Percentiles rank a stretch among this genome's conserved stretches.
Conservation (phyloP, 2,329 filamentous ascomycete genomes). For the Colletotrichum lini region DNA sequence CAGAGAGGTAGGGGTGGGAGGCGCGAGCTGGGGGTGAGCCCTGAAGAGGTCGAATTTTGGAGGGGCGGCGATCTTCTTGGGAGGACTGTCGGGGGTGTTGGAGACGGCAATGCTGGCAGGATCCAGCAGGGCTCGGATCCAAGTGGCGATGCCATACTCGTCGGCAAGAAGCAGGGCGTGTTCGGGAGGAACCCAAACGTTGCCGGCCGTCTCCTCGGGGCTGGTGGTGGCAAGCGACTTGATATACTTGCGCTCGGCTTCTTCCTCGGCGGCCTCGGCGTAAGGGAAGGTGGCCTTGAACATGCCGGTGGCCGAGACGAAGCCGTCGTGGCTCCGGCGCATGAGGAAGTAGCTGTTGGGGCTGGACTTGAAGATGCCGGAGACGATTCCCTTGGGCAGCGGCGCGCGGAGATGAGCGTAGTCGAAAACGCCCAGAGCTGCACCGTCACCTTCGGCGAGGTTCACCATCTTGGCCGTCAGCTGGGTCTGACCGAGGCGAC, state of each 20-base stretch:
- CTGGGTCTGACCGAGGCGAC: constrained; percentile 93
- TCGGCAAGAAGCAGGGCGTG: constrained; percentile 85
- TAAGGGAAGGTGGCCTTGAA: constrained; percentile 92
- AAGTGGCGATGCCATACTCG: constrained; percentile 87
- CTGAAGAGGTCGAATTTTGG: constrained; percentile 79
- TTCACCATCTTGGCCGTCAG: constrained; percentile 86
- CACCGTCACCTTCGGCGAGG: constrained; percentile 79
- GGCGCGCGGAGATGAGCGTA: constrained; percentile 96
- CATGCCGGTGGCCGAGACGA: constrained; percentile 89
- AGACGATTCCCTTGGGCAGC: constrained; percentile 89
- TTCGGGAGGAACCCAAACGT: constrained; percentile 93
- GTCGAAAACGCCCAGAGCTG: constrained; percentile 88
- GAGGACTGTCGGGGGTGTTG: constrained; percentile 74
- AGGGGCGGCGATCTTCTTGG: constrained; percentile 84
- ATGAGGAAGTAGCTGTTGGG: constrained; percentile 98
- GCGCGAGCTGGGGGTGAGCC: constrained; percentile 59
- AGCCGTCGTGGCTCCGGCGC: constrained; percentile 89
- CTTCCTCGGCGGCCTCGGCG: constrained; percentile 79
- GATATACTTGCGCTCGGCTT: constrained; percentile 84
- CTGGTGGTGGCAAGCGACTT: constrained; percentile 87
- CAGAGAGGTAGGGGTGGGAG: constrained; percentile 63
- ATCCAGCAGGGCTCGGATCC: constrained; percentile 94
- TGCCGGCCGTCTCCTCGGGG: constrained; percentile 92
- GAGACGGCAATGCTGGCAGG: constrained; percentile 79
- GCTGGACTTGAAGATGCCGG: constrained; percentile 91